Percentiles rank a stretch among this genome's conserved stretches.
Evolutionary conservation across 306 rosid genomes (phyloP).

Genomic region (Castanea sativa): DNA sequence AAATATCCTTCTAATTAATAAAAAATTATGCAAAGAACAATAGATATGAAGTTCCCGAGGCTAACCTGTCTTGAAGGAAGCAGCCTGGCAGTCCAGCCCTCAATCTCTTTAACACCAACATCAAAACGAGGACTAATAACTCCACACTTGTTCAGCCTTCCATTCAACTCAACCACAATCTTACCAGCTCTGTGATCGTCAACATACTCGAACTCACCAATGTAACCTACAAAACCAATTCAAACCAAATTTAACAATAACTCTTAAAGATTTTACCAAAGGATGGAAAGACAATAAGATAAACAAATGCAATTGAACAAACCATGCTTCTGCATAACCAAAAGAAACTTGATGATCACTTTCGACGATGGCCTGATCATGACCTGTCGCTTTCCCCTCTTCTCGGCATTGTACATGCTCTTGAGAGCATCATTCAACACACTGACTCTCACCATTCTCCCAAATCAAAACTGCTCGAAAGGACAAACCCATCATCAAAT

Average conservation of each 20-base stretch:
- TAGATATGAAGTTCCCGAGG: neutral
- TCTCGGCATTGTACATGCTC: conserved; percentile 48
- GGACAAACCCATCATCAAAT: neutral
- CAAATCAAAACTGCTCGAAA: neutral
- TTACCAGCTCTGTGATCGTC: conserved; percentile 67
- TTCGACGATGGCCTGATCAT: conserved; percentile 44
- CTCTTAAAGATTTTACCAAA: neutral
- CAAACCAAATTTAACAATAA: neutral
- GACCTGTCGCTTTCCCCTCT: conserved; percentile 44
- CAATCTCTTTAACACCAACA: conserved; percentile 59
- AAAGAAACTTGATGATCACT: conserved; percentile 39
- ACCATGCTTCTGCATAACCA: conserved; percentile 62
- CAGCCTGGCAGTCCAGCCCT: conserved; percentile 67
- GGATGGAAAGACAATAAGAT: neutral
- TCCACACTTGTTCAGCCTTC: conserved; percentile 69
- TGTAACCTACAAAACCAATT: conserved; percentile 36
- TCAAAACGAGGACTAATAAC: conserved; percentile 74
- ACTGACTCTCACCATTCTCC: conserved; percentile 34
- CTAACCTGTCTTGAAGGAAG: conserved; percentile 69
- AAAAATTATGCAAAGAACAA: neutral
- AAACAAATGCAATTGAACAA: neutral
- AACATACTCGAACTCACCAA: conserved; percentile 63
- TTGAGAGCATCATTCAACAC: conserved; percentile 45
- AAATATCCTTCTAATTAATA: neutral
- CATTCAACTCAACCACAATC: conserved; percentile 64